Evolutionary conservation across 169 alveolate species (phyloP).

Genomic region (Plasmodium blacklocki): DNA sequence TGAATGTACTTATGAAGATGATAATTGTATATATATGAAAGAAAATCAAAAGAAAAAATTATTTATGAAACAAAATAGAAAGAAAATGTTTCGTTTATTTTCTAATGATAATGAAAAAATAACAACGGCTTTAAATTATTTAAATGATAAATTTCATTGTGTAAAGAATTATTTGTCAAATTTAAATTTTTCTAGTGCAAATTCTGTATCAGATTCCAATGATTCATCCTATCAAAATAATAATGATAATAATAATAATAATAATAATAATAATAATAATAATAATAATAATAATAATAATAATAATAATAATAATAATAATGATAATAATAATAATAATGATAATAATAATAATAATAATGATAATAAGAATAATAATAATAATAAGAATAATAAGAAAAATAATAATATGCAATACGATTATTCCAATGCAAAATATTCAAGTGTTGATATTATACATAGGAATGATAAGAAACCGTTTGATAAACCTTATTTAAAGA

Average conservation of each 20-base stretch:
- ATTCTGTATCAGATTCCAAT: neutral
- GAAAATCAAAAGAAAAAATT: constrained; percentile 27
- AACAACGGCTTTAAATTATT: constrained; percentile 26
- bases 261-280: neutral
- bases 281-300: neutral
- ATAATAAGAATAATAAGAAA: neutral
- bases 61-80: constrained; percentile 37
- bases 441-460: no score
- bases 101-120: constrained; percentile 14
- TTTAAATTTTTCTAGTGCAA: constrained; percentile 10
- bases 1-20: constrained; percentile 17
- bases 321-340: neutral
- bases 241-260: neutral
- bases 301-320: neutral
- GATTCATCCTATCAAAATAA: neutral
- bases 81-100: constrained; percentile 56
- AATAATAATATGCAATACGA: no score
- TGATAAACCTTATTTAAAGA: neutral
- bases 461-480: neutral
- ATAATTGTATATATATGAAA: neutral
- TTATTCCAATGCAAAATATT: no score
- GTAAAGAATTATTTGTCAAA: constrained; percentile 41
- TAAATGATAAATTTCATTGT: constrained; percentile 38
- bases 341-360: neutral
- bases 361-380: neutral